Evolutionary conservation across 306 rosid species (phyloP).

Genomic region (Cicer judaicum): DNA sequence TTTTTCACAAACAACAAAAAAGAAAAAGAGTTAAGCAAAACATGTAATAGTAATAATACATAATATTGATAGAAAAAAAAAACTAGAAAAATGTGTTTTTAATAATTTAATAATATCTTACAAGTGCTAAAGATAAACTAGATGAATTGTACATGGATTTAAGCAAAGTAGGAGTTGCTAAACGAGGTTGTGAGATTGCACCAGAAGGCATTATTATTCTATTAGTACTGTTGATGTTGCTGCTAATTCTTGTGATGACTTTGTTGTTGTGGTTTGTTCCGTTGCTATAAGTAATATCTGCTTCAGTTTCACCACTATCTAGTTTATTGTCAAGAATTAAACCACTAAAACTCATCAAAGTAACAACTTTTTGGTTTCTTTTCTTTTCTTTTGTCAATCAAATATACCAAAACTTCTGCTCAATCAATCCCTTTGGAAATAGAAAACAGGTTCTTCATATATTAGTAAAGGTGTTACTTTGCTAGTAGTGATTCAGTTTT

Average conservation of each 20-base stretch:
- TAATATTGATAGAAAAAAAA: background rate
- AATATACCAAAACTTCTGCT: background rate
- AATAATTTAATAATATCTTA: conserved; percentile 33
- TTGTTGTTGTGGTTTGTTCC: conserved; percentile 32
- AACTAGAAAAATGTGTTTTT: background rate
- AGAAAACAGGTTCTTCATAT: background rate
- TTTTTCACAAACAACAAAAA: background rate
- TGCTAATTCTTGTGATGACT: no score
- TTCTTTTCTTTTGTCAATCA: background rate
- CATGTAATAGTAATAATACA: background rate
- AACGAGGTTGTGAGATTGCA: conserved; percentile 73
- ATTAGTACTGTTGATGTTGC: conserved; percentile 4
- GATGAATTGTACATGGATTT: conserved; percentile 94
- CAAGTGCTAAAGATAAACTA: conserved; percentile 87
- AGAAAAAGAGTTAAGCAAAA: background rate
- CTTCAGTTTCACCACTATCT: conserved; percentile 55
- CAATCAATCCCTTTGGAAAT: background rate
- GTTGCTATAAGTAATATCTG: conserved; percentile 52
- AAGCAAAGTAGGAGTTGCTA: conserved; percentile 66
- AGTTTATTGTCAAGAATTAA: conserved; percentile 53
- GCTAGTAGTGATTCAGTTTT: background rate
- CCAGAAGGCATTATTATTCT: conserved; percentile 68
- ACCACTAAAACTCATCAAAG: conserved; percentile 91
- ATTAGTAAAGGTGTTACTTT: background rate
- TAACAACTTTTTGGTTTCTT: conserved; percentile 20